Conservation (phyloP, 2,329 filamentous ascomycete genomes). For the Huntiella moniliformis region DNA sequence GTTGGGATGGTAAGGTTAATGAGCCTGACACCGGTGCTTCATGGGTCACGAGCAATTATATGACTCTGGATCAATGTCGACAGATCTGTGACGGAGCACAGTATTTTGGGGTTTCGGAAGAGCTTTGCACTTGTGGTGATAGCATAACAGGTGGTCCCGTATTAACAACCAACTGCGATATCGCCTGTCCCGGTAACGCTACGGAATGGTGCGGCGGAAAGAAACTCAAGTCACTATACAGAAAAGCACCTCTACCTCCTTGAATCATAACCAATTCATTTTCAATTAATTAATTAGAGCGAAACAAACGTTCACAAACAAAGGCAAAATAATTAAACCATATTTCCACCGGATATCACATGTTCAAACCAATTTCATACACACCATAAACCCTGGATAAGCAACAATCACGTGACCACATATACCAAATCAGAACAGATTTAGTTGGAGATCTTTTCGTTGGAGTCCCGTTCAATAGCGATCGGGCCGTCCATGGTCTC, state of each 20-base stretch:
- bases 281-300: too few species aligned
- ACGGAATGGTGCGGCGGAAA: conserved; percentile 4
- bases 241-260: conserved; percentile 7
- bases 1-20: background rate
- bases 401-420: too few species aligned
- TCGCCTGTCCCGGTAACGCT: conserved; percentile 3
- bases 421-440: too few species aligned
- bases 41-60: background rate
- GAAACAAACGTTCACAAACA: too few species aligned
- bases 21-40: too few species aligned
- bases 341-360: background rate
- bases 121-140: conserved; percentile 4
- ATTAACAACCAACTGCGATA: conserved; percentile 2
- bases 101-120: conserved; percentile 7
- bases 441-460: conserved; percentile 1
- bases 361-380: background rate
- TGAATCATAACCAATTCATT: background rate
- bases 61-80: conserved; percentile 5
- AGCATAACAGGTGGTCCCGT: conserved; percentile 2
- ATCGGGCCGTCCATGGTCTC: background rate
- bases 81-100: background rate
- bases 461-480: background rate
- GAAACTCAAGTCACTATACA: conserved; percentile 7
- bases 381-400: background rate
- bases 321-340: background rate